phyloP scores from a whole-genome alignment of 192 early-diverging fungal genomes.

The Gaertneriomyces semiglobifer region DNA sequence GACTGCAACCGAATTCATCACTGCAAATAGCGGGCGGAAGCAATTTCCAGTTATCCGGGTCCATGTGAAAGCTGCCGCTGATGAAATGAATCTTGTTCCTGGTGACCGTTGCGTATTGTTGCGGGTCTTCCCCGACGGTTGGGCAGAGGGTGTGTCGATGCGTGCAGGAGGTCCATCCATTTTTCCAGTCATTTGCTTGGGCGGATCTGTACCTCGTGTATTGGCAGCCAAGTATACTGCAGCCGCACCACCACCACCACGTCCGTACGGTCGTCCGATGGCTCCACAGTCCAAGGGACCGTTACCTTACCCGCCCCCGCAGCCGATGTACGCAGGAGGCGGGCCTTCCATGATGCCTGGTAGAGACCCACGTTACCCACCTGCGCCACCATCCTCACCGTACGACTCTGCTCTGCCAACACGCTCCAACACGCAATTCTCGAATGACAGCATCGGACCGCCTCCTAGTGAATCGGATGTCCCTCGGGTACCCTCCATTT shows the following conservation, averaged over 20 bases:
- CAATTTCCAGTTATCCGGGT: slow-evolving; percentile 36
- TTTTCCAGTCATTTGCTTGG: slow-evolving; percentile 42
- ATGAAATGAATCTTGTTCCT: slow-evolving; percentile 38
- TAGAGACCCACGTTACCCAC: too few relatives aligned
- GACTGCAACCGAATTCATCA: slow-evolving; percentile 20
- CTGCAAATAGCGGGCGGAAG: slow-evolving; percentile 29
- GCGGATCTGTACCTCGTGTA: slow-evolving; percentile 39
- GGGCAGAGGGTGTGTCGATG: slow-evolving; percentile 39
- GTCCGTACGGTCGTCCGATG: too few relatives aligned
- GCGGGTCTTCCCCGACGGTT: slow-evolving; percentile 38
- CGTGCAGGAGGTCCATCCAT: slow-evolving; percentile 40
- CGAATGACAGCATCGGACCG: too few relatives aligned
- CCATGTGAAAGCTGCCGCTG: slow-evolving; percentile 27
- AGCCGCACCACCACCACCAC: not conserved
- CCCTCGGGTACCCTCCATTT: too few relatives aligned
- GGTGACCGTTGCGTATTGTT: slow-evolving; percentile 36
- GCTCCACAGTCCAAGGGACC: too few relatives aligned
- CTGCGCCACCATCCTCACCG: too few relatives aligned
- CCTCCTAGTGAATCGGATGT: too few relatives aligned
- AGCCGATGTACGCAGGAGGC: too few relatives aligned
- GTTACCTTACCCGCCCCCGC: too few relatives aligned
- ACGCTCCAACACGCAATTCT: too few relatives aligned
- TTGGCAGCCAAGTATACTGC: slow-evolving; percentile 9
- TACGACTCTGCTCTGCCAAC: too few relatives aligned
- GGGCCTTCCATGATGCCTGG: too few relatives aligned